A percentile compares a stretch with the other conserved stretches of the same genome.
Conservation (phyloP, 2,329 filamentous ascomycete species). For the Fusarium cicatricum region DNA sequence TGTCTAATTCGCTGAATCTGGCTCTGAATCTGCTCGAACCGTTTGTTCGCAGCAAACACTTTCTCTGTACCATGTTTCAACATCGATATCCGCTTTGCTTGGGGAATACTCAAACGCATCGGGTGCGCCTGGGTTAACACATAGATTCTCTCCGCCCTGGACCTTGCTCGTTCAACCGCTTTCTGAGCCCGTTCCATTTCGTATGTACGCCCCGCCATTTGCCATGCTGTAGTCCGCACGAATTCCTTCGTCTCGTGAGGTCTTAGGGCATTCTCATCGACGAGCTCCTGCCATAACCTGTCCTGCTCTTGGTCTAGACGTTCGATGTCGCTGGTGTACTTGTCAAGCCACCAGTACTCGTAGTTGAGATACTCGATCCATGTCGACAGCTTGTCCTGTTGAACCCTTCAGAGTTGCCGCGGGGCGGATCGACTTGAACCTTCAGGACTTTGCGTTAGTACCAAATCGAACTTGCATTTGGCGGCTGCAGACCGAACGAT, state of each 20-base stretch:
- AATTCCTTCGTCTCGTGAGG: constrained; percentile 26
- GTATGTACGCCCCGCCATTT: neutral
- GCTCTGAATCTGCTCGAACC: neutral
- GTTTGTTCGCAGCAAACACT: neutral
- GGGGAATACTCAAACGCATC: constrained; percentile 2
- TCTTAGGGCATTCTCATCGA: constrained; percentile 43
- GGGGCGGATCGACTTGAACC: no score
- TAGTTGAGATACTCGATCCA: constrained; percentile 51
- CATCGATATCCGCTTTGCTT: constrained; percentile 15
- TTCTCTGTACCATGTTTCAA: neutral
- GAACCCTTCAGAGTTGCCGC: no score
- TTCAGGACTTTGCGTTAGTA: no score
- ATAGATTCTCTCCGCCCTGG: neutral
- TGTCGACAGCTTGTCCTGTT: constrained; percentile 35
- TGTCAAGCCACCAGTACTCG: constrained; percentile 39
- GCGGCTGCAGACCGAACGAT: no score
- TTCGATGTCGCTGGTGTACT: constrained; percentile 28
- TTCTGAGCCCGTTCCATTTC: neutral
- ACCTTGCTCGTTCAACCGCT: neutral
- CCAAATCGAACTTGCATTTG: no score
- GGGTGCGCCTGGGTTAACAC: constrained; percentile 12
- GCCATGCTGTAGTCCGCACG: constrained; percentile 3
- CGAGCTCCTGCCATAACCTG: constrained; percentile 44
- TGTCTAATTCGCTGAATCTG: neutral
- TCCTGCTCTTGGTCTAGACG: constrained; percentile 37